Evolutionary conservation across 495 filamentous ascomycete species (phyloP).

Genomic region (Penicillium manginii): DNA sequence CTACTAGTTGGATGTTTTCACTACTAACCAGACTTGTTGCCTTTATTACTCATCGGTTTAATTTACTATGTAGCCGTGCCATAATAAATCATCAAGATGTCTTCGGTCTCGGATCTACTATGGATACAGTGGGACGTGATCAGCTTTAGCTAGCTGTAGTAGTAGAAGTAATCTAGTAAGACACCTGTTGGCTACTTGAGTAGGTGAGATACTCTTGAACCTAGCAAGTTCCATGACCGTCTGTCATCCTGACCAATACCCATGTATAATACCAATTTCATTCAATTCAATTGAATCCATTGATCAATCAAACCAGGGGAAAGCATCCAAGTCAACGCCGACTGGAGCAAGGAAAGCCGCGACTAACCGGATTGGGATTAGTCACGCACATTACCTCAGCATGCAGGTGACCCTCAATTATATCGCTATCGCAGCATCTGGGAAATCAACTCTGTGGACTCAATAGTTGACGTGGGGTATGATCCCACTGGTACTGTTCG

Average conservation of each 20-base stretch:
- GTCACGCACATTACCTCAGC: constrained; percentile 5
- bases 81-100: background rate
- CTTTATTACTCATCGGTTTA: no score
- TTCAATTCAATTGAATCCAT: constrained; percentile 8
- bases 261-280: background rate
- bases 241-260: background rate
- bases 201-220: no score
- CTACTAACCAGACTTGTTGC: no score
- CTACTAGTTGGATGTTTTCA: background rate
- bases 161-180: background rate
- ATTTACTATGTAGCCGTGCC: background rate
- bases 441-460: background rate
- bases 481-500: constrained; percentile 21
- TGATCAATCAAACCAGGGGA: background rate
- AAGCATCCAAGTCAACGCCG: background rate
- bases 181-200: no score
- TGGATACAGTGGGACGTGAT: background rate
- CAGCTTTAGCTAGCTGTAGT: constrained; percentile 6
- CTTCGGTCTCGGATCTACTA: background rate
- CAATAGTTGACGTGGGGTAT: constrained; percentile 10
- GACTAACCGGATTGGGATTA: constrained; percentile 2
- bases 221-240: background rate
- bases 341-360: background rate
- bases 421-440: constrained; percentile 6
- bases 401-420: constrained; percentile 9